A percentile compares a stretch with the other conserved stretches of the same genome.
These are phyloP conservation scores for Penicillium sp. DNA, from an alignment of 2,329 filamentous ascomycete genomes.

Conservation along the genomic window DNA sequence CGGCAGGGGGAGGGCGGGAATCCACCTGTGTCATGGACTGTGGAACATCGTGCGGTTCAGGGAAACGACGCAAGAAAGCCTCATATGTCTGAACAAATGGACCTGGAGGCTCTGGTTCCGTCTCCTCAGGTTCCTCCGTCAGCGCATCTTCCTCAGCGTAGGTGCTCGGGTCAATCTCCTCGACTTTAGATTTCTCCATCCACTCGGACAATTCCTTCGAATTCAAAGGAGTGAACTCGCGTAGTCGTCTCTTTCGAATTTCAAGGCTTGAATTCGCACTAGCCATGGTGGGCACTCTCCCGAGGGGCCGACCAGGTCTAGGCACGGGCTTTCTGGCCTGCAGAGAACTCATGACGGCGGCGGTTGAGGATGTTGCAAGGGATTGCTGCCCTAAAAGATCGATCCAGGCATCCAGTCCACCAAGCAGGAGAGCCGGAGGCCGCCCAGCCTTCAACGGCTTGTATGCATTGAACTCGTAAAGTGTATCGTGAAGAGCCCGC, in stretches of 20 bases:
- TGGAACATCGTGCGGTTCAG: slow-evolving; percentile 56
- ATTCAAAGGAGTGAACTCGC: slow-evolving; percentile 62
- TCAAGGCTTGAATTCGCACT: slow-evolving; percentile 46
- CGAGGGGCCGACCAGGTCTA: slow-evolving; percentile 42
- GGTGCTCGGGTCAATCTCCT: slow-evolving; percentile 46
- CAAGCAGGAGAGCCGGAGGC: slow-evolving; percentile 66
- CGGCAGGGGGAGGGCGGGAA: slow-evolving; percentile 23
- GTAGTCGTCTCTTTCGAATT: slow-evolving; percentile 48
- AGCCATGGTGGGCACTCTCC: slow-evolving; percentile 45
- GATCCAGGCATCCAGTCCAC: slow-evolving; percentile 78
- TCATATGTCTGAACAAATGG: slow-evolving; percentile 63
- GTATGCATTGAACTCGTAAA: slow-evolving; percentile 74
- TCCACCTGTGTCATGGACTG: slow-evolving; percentile 48
- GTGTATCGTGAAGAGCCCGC: slow-evolving; percentile 64
- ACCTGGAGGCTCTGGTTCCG: slow-evolving; percentile 39
- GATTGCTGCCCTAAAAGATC: slow-evolving; percentile 68
- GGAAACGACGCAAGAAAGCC: slow-evolving; percentile 75
- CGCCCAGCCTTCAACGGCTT: slow-evolving; percentile 58
- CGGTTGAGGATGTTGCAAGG: slow-evolving; percentile 50
- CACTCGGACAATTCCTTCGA: slow-evolving; percentile 72
- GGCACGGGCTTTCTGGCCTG: slow-evolving; percentile 29
- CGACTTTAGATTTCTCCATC: slow-evolving; percentile 65
- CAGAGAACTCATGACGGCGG: slow-evolving; percentile 41
- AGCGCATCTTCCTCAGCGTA: slow-evolving; percentile 34
- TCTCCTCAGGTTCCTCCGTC: slow-evolving; percentile 37